Percentiles rank a stretch among this genome's conserved stretches.
Evolutionary conservation across 805 yeast genomes (phyloP).

Genomic region (Saccharomycopsis amapae): DNA sequence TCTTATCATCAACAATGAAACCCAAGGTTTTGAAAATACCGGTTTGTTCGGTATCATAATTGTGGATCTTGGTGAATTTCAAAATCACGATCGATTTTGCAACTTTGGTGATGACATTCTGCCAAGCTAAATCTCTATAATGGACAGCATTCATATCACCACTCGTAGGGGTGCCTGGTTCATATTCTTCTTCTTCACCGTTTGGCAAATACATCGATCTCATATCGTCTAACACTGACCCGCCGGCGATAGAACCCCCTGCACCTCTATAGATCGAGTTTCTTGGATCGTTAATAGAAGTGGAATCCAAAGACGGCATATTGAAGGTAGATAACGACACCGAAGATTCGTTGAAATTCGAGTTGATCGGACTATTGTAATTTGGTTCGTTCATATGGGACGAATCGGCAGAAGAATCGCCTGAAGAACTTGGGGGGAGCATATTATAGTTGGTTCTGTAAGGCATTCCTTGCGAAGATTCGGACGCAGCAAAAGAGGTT

Average conservation of each 20-base stretch:
- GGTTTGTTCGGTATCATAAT: slow-evolving; percentile 22
- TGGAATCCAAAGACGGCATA: slow-evolving; percentile 22
- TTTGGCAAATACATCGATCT: slow-evolving; percentile 19
- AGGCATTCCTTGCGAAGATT: slow-evolving; percentile 6
- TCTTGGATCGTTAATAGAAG: slow-evolving; percentile 20
- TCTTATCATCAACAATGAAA: slow-evolving; percentile 21
- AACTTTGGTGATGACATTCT: slow-evolving; percentile 21
- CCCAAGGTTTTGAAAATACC: slow-evolving; percentile 22
- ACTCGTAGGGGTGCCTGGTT: slow-evolving; percentile 21
- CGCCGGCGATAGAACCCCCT: slow-evolving; percentile 20
- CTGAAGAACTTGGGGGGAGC: slow-evolving; percentile 11
- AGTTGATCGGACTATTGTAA: slow-evolving; percentile 21
- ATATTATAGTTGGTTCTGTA: slow-evolving; percentile 6
- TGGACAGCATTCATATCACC: slow-evolving; percentile 22
- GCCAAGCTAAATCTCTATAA: slow-evolving; percentile 22
- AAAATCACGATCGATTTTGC: slow-evolving; percentile 22
- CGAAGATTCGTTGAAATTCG: slow-evolving; percentile 21
- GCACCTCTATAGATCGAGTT: slow-evolving; percentile 20
- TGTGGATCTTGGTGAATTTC: slow-evolving; percentile 21
- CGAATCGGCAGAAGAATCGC: slow-evolving; percentile 13
- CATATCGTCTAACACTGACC: slow-evolving; percentile 21
- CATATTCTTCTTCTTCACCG: slow-evolving; percentile 21
- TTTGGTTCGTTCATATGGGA: slow-evolving; percentile 16
- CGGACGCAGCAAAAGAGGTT: slow-evolving; percentile 4
- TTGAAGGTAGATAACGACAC: slow-evolving; percentile 21